Percentiles rank a stretch among this genome's conserved stretches.
phyloP scores from a whole-genome alignment of 306 rosid species.

The Luffa aegyptiaca region DNA sequence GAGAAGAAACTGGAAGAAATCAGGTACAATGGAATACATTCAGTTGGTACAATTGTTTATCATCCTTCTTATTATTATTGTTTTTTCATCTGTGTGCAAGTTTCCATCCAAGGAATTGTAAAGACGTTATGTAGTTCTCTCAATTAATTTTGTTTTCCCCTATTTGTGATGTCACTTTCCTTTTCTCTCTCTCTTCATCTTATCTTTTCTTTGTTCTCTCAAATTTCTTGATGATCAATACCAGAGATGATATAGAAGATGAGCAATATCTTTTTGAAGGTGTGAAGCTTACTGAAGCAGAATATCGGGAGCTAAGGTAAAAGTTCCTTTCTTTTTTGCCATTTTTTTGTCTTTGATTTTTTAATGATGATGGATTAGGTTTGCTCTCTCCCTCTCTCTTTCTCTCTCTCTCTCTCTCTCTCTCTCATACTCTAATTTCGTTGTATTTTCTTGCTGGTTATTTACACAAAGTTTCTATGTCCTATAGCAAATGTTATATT shows the following conservation, averaged over 20 bases:
- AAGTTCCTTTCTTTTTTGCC: background rate
- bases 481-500: background rate
- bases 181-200: background rate
- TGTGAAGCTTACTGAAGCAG: conserved; percentile 63
- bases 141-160: background rate
- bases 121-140: background rate
- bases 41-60: background rate
- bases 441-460: background rate
- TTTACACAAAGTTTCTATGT: background rate
- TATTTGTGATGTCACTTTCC: background rate
- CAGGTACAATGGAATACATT: conserved; percentile 32
- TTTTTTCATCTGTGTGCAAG: background rate
- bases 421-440: background rate
- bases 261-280: conserved; percentile 80
- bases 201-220: background rate
- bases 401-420: background rate
- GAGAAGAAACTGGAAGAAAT: conserved; percentile 81
- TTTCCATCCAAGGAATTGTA: background rate
- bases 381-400: background rate
- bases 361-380: background rate
- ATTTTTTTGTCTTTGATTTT: background rate
- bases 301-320: conserved; percentile 58
- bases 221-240: conserved; percentile 9
- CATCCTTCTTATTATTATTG: background rate
- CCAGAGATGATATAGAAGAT: conserved; percentile 86